Base-by-base conservation (phyloP, 768 basidiomycete species). In the Amylocystis lapponica region DNA sequence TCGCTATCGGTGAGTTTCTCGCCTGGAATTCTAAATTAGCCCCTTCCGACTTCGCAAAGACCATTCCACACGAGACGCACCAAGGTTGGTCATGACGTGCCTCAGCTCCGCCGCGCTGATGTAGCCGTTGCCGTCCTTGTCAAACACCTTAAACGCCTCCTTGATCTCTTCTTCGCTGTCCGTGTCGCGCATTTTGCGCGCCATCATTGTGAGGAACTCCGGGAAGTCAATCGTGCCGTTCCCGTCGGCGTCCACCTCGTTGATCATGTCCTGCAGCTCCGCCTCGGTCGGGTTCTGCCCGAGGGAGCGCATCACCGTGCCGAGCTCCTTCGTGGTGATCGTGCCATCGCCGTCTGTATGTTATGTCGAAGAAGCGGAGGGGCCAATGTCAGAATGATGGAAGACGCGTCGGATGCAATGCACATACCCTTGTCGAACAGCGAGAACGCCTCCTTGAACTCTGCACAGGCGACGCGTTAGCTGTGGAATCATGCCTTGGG, bases 391-490 rank as follows among this genome's bases (percentile, higher is more conserved):
- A n/a, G 25, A 14, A 35, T 27, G 26, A 32, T 13, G 27, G 29
- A 16, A 40, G 27, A 21, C 14, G 44, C 36, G 33, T 22, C 36
- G 27, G 21, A 30, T 31, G 40, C 7, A 36, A 34, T 20, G 21
- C 7, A 66, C 74, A 45, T 47, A 91, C 92, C 88, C 66, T 92
- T 94, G 73, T 96, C 92, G 66, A 98, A 97, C 17, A 98, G 78
- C 46, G 93, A 91, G 72, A 98, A 97, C 38, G 94, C 94, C 74
- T 97, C 95, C 77, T 95, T 97, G 81, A 94, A 97, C 68, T 95
- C 92, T 89, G 62, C 22, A n/a, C 26, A 17, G n/a, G 21, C 23
- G 19, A 12, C 32, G 33, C 30, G 47, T 47, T 39, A 51, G 37
- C 27, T 22, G 25, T 12, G 11, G 27, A 23, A 27, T 35, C n/a